Percentiles rank a stretch among this genome's conserved stretches.
Evolutionary conservation across 176 grass and related monocot genomes (phyloP).

Genomic region (Bolboschoenus planiculmis): DNA sequence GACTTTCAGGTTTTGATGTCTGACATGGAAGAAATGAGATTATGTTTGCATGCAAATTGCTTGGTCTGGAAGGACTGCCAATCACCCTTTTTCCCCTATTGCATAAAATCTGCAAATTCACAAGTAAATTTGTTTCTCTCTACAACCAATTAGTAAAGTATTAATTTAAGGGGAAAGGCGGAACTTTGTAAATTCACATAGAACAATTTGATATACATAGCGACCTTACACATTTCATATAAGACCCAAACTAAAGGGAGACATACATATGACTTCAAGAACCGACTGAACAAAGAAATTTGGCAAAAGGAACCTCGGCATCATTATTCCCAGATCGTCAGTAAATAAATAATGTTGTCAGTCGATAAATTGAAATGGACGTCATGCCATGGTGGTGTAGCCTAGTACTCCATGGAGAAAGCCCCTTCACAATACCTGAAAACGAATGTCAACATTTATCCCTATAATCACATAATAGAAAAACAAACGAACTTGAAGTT

Average conservation of each 20-base stretch:
- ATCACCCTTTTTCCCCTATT: too few relatives aligned
- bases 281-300: background rate
- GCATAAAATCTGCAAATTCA: background rate
- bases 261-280: background rate
- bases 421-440: conserved; percentile 84
- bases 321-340: background rate
- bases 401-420: conserved; percentile 60
- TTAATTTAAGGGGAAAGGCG: background rate
- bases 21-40: background rate
- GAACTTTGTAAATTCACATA: background rate
- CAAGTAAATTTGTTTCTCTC: background rate
- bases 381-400: background rate
- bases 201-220: background rate
- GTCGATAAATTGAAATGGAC: background rate
- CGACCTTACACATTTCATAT: background rate
- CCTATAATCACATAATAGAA: background rate
- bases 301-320: background rate
- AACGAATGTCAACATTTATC: background rate
- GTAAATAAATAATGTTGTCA: background rate
- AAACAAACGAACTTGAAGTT: background rate
- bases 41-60: background rate
- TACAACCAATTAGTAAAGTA: background rate
- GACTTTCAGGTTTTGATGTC: background rate
- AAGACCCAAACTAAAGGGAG: background rate
- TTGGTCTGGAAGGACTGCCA: background rate